Conservation (phyloP, 371 early-diverging fungal species). For the Saksenaea vasiformis region DNA sequence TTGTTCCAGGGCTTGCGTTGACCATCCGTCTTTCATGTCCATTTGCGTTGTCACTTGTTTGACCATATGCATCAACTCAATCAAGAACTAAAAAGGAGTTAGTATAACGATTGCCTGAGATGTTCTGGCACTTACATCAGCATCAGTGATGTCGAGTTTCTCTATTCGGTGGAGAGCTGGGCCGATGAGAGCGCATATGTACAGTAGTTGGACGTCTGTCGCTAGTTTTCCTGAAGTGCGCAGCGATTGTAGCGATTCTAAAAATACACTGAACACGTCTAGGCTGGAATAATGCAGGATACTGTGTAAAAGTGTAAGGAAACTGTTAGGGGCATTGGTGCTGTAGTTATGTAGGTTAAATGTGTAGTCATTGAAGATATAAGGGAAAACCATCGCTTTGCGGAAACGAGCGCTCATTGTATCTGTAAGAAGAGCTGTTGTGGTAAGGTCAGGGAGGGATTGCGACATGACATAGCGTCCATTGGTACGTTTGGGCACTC, state of each 20-base stretch:
- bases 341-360: conserved; percentile 64
- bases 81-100: conserved; percentile 32
- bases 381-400: conserved; percentile 53
- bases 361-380: conserved; percentile 63
- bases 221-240: conserved; percentile 46
- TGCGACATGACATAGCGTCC: conserved; percentile 41
- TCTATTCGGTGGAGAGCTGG: conserved; percentile 77
- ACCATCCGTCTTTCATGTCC: conserved; percentile 53
- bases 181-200: conserved; percentile 72
- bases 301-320: conserved; percentile 65
- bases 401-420: conserved; percentile 39
- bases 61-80: conserved; percentile 53
- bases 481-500: conserved; percentile 41
- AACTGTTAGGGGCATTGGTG: conserved; percentile 63
- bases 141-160: conserved; percentile 47
- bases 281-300: conserved; percentile 63
- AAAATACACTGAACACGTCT: conserved; percentile 49
- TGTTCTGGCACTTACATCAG: conserved; percentile 36
- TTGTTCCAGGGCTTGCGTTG: conserved; percentile 57
- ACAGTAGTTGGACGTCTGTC: conserved; percentile 75
- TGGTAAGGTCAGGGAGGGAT: conserved; percentile 39
- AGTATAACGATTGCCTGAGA: not conserved
- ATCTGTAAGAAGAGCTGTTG: conserved; percentile 36
- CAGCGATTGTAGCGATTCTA: conserved; percentile 39
- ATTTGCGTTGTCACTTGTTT: conserved; percentile 48